A percentile compares a stretch with the other conserved stretches of the same genome.
Conservation (phyloP, 305 asterid genomes). For the Ruellia speciosa region DNA sequence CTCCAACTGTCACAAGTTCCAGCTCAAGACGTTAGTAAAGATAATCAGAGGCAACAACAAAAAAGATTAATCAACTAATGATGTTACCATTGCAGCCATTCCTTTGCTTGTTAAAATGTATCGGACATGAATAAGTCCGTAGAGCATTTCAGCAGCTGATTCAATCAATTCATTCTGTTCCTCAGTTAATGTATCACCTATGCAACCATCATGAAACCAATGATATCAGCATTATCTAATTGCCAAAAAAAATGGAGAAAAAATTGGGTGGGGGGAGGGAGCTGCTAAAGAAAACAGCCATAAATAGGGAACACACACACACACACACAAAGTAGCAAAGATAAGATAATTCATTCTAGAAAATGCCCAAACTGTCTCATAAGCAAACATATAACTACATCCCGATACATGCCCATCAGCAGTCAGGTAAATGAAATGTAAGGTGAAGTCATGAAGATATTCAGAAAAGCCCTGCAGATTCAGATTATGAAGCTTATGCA, state of each 20-base stretch:
- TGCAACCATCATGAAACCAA: conserved; percentile 23
- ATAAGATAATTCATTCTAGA: too few relatives aligned
- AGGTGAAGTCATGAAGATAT: too few relatives aligned
- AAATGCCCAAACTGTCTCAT: too few relatives aligned
- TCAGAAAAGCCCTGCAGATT: too few relatives aligned
- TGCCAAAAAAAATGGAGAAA: neutral
- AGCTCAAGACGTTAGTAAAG: conserved; percentile 21
- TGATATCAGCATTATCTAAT: conserved; percentile 17
- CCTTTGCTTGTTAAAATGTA: conserved; percentile 25
- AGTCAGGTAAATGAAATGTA: too few relatives aligned
- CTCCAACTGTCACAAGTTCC: conserved; percentile 49
- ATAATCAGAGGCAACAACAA: conserved; percentile 6
- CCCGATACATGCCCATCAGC: too few relatives aligned
- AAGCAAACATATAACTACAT: too few relatives aligned
- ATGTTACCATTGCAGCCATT: conserved; percentile 26
- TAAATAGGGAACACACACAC: too few relatives aligned
- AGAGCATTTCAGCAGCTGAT: conserved; percentile 43
- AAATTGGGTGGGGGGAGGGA: too few relatives aligned
- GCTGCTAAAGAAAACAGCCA: too few relatives aligned
- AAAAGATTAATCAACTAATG: neutral
- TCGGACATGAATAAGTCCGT: conserved; percentile 26
- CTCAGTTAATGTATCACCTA: conserved; percentile 49
- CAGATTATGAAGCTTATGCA: too few relatives aligned
- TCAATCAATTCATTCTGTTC: conserved; percentile 53
- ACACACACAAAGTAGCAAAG: too few relatives aligned